Percentiles rank a stretch among this genome's conserved stretches.
These are phyloP conservation scores for Colletotrichum nymphaeae DNA, from an alignment of 2,329 filamentous ascomycete genomes.

Conservation along the genomic window DNA sequence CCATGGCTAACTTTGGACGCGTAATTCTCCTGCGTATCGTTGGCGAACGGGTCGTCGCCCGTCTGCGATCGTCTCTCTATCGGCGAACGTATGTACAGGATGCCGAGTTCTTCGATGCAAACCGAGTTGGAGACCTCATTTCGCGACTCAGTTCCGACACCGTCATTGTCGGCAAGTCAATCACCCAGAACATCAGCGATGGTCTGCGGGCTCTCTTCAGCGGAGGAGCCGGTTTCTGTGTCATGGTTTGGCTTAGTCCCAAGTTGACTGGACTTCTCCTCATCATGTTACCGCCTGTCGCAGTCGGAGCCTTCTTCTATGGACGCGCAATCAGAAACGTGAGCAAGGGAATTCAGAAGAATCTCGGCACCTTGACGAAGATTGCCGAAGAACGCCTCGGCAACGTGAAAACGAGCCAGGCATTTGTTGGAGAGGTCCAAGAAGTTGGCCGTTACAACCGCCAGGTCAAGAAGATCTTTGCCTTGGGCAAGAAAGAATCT, in stretches of 20 bases:
- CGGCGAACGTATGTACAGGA: conserved; percentile 95
- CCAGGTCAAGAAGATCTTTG: conserved; percentile 92
- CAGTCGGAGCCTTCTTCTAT: conserved; percentile 90
- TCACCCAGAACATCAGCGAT: conserved; percentile 97
- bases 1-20: conserved; percentile 90
- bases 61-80: conserved; percentile 90
- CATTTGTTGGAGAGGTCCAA: conserved; percentile 92
- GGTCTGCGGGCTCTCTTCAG: conserved; percentile 92
- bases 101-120: conserved; percentile 98
- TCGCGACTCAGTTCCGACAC: conserved; percentile 96
- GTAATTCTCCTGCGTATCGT: conserved; percentile 95
- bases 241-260: conserved; percentile 97
- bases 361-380: conserved; percentile 91
- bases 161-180: conserved; percentile 97
- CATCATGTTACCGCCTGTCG: conserved; percentile 90
- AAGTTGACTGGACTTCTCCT: conserved; percentile 89
- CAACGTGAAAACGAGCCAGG: conserved; percentile 96
- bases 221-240: conserved; percentile 86
- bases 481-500: conserved; percentile 87
- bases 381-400: conserved; percentile 98
- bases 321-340: conserved; percentile 89
- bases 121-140: conserved; percentile 95
- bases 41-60: conserved; percentile 92
- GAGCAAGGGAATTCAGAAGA: conserved; percentile 93
- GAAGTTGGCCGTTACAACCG: conserved; percentile 92